phyloP scores from a whole-genome alignment of 768 basidiomycete species.

The Russula lepida region DNA sequence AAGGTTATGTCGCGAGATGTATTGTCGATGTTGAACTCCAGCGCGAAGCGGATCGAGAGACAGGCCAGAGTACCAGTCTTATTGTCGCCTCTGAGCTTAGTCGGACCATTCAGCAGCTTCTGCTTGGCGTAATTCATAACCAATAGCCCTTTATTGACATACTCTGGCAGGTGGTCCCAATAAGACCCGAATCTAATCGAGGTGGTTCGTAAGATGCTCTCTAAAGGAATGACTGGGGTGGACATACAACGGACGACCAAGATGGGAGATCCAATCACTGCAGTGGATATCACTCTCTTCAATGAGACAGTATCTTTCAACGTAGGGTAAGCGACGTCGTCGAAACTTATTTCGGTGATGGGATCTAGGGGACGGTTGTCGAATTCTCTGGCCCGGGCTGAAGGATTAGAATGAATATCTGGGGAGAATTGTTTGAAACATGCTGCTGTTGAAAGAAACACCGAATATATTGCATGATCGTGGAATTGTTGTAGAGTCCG shows the following conservation, averaged over 20 bases:
- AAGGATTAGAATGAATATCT: neutral
- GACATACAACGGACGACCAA: constrained; percentile 2
- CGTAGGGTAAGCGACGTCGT: neutral
- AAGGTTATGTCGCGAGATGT: too few species aligned
- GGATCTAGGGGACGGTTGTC: neutral
- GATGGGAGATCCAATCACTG: neutral
- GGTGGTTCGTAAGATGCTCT: neutral
- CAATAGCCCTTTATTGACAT: too few species aligned
- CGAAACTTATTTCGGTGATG: too few species aligned
- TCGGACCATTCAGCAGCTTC: too few species aligned
- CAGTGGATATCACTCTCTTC: neutral
- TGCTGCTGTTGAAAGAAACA: too few species aligned
- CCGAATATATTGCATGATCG: too few species aligned
- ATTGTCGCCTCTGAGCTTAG: too few species aligned
- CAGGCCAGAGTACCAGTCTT: too few species aligned
- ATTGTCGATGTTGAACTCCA: too few species aligned
- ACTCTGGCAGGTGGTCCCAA: too few species aligned
- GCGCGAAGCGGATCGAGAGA: too few species aligned
- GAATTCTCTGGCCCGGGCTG: neutral
- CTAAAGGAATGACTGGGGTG: neutral
- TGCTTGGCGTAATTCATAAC: too few species aligned
- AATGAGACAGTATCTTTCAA: neutral
- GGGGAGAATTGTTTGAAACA: neutral
- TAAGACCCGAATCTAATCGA: neutral
- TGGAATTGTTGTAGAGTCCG: neutral